A percentile compares a stretch with the other conserved stretches of the same genome.
Evolutionary conservation across 257 asterid genomes (phyloP).

Genomic region (Solanum chmielewskii): DNA sequence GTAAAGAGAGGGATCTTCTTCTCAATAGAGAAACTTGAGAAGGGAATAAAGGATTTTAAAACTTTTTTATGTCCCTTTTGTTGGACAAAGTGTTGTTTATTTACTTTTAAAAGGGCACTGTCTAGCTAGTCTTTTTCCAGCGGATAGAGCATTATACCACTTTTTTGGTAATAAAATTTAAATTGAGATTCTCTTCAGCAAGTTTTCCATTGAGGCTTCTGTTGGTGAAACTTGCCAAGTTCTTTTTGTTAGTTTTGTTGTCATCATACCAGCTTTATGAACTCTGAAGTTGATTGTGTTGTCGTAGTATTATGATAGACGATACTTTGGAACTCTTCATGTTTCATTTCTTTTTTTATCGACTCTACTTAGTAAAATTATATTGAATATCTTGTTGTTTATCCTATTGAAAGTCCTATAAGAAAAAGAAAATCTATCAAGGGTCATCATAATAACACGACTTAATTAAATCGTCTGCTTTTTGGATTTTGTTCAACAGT

Average conservation of each 20-base stretch:
- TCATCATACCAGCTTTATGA: neutral
- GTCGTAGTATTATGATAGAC: neutral
- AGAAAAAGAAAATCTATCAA: neutral
- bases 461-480: neutral
- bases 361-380: too few relatives aligned
- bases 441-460: neutral
- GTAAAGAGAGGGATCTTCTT: neutral
- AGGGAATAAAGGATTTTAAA: constrained; percentile 5
- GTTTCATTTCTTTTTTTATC: neutral
- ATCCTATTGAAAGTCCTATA: too few relatives aligned
- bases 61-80: neutral
- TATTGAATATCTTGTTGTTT: too few relatives aligned
- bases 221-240: too few relatives aligned
- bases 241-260: neutral
- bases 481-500: neutral
- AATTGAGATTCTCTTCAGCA: neutral
- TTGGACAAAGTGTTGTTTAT: neutral
- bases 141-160: neutral
- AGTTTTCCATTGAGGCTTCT: neutral
- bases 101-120: neutral
- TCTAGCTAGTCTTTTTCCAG: neutral
- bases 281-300: neutral
- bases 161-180: constrained; percentile 22
- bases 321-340: neutral
- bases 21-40: constrained; percentile 11